These are phyloP conservation scores for Globisporangium heterothallicum DNA, from an alignment of 352 stramenopile genomes.

Conservation along the genomic window DNA sequence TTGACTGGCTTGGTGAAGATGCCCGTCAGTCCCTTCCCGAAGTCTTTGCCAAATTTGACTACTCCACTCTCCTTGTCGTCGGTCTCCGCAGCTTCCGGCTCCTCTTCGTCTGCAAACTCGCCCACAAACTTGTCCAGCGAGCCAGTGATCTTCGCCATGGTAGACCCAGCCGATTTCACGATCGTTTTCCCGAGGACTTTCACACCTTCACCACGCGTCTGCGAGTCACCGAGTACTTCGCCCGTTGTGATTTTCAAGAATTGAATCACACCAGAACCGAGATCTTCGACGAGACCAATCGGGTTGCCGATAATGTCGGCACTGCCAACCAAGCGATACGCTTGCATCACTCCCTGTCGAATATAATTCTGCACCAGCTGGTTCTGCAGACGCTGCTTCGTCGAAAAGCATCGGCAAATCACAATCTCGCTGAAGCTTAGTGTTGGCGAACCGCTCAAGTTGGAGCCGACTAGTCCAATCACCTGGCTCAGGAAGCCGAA, in stretches of 20 bases:
- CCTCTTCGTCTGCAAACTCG: slow-evolving; percentile 63
- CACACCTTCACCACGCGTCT: slow-evolving; percentile 81
- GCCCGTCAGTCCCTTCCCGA: slow-evolving; percentile 77
- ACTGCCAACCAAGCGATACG: slow-evolving; percentile 78
- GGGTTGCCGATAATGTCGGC: slow-evolving; percentile 85
- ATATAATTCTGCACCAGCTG: slow-evolving; percentile 83
- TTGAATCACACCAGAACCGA: slow-evolving; percentile 80
- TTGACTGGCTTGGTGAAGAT: slow-evolving; percentile 87
- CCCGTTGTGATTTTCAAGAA: slow-evolving; percentile 89
- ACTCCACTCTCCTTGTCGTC: slow-evolving; percentile 29
- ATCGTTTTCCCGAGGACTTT: slow-evolving; percentile 86
- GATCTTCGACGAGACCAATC: slow-evolving; percentile 82
- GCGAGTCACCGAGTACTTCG: slow-evolving; percentile 70
- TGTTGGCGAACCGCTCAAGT: slow-evolving; percentile 75
- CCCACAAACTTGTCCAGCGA: slow-evolving; percentile 84
- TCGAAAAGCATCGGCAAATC: slow-evolving; percentile 80
- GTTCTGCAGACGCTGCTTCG: slow-evolving; percentile 67
- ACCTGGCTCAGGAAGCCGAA: slow-evolving; percentile 78
- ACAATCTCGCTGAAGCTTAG: slow-evolving; percentile 85
- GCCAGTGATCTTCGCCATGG: slow-evolving; percentile 77
- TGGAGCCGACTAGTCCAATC: slow-evolving; percentile 77
- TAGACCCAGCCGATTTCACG: slow-evolving; percentile 67
- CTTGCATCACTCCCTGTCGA: slow-evolving; percentile 76
- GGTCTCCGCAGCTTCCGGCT: slow-evolving; percentile 7
- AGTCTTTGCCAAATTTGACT: slow-evolving; percentile 82